These are phyloP conservation scores for Conticribra guillardii DNA, from an alignment of 108 stramenopile genomes.

Conservation along the genomic window DNA sequence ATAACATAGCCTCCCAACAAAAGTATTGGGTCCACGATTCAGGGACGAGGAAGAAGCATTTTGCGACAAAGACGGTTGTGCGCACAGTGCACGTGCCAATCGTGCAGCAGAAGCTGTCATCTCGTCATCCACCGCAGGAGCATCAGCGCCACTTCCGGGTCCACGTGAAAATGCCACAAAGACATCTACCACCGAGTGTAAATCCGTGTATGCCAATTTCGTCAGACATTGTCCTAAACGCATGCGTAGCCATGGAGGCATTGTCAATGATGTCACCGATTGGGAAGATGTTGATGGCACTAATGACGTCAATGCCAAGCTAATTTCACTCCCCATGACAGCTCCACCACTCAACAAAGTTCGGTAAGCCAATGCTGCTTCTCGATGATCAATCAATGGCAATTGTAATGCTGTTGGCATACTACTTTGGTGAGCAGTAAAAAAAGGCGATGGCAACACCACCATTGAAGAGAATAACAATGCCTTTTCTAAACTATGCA, in stretches of 20 bases:
- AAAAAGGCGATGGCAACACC: no score
- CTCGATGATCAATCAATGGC: conserved; percentile 32
- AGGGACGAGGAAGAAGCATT: no score
- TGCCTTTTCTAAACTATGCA: conserved; percentile 20
- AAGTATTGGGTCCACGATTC: conserved; percentile 4
- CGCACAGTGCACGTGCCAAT: conserved; percentile 59
- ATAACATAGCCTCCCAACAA: conserved; percentile 31
- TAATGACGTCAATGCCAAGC: neutral
- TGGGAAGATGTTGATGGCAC: neutral
- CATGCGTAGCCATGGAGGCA: conserved; percentile 68
- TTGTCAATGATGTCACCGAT: neutral
- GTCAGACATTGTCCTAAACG: conserved; percentile 62
- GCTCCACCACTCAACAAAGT: conserved; percentile 45
- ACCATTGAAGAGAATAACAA: conserved; percentile 26
- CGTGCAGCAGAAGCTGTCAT: conserved; percentile 65
- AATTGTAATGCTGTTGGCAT: neutral
- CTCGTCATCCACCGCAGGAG: conserved; percentile 22
- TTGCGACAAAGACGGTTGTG: conserved; percentile 29
- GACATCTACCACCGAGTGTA: conserved; percentile 73
- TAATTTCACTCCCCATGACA: conserved; percentile 10
- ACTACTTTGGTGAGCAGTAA: neutral
- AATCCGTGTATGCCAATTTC: conserved; percentile 56
- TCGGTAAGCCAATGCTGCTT: conserved; percentile 48
- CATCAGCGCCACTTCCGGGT: conserved; percentile 9
- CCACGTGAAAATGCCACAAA: conserved; percentile 61